Evolutionary conservation across 441 rosid species (phyloP), one percentile per base, ranked within the genome.

Genomic region (Flueggea neowawraea): DNA sequence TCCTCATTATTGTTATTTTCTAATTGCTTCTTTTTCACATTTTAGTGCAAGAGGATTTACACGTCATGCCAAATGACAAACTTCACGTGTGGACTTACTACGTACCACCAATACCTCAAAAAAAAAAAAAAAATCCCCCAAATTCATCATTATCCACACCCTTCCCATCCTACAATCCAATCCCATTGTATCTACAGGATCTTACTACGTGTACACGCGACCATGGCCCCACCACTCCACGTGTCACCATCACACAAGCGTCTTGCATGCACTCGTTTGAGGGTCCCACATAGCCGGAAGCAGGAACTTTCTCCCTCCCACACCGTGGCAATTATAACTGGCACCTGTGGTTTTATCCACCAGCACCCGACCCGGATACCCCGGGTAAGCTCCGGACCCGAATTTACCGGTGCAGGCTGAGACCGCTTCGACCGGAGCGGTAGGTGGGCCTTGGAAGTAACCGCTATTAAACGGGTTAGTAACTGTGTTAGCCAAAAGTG

Each of bases 221-320:
- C n/a, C n/a, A n/a, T n/a, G n/a, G n/a, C n/a, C n/a, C 10, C n/a
- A 5, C 0, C 8, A 6, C n/a, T 63, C 60, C 71, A 70, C 75
- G 73, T 71, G 80, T 50, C 48, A 2, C 10, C 61, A 49, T 87
- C 77, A 89, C 57, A 90, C 83, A 6, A 81, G 72, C 0, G 95
- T 74, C 73, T 79, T 84, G 47, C 98, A 93, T 6, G 84, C 70
- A 9, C 79, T 88, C 1, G 87, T 81, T 69, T 69, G 71, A 0
- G 98, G 98, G 74, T 93, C 97, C 98, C 98, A 93, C 92, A 90
- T 93, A 44, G 98, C 98, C 59, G 98, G 98, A 55, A 90, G 56
- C 43, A 93, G 66, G 51, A 77, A 90, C 71, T 86, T 85, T 60
- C 98, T 64, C 14, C 91, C 98, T 44, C 76, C 80, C 9, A 69